Percentiles rank a stretch among this genome's conserved stretches.
phyloP scores from a whole-genome alignment of 2,329 filamentous ascomycete genomes.

The Dothiorella sarmentorum region DNA sequence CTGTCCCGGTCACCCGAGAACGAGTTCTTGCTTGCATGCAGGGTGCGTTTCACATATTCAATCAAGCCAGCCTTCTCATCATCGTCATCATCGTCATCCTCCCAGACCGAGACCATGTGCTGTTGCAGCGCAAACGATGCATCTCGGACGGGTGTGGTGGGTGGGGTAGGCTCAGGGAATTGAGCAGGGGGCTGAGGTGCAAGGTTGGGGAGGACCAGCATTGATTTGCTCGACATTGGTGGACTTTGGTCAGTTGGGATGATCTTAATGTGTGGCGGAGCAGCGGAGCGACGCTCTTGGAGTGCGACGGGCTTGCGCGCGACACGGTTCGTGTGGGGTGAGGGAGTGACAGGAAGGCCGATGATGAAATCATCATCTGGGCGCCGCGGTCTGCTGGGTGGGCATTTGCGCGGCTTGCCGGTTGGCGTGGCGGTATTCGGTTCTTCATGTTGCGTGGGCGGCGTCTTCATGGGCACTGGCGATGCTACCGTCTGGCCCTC shows the following conservation, averaged over 20 bases:
- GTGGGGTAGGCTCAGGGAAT: neutral
- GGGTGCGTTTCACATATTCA: conserved; percentile 5
- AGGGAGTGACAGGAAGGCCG: neutral
- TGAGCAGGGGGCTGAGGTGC: neutral
- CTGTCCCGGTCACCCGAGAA: neutral
- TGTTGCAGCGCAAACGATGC: conserved; percentile 7
- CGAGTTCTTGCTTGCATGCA: conserved; percentile 11
- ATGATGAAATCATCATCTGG: conserved; percentile 9
- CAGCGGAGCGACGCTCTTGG: neutral
- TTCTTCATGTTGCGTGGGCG: neutral
- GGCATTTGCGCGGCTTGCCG: conserved; percentile 6
- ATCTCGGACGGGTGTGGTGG: conserved; percentile 1
- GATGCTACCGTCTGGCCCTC: conserved; percentile 14
- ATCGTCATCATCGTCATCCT: conserved; percentile 12
- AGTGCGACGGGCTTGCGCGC: neutral
- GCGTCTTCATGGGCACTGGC: neutral
- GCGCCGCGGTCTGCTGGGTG: conserved; percentile 8
- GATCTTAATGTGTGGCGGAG: neutral
- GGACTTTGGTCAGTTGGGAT: neutral
- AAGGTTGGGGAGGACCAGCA: neutral
- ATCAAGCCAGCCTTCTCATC: conserved; percentile 3
- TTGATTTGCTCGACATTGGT: neutral
- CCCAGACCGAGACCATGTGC: conserved; percentile 13
- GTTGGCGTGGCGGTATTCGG: neutral
- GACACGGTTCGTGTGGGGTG: neutral